Percentiles rank a stretch among this genome's conserved stretches.
Conservation (phyloP, 352 stramenopile genomes). For the Phytophthora europaea region DNA sequence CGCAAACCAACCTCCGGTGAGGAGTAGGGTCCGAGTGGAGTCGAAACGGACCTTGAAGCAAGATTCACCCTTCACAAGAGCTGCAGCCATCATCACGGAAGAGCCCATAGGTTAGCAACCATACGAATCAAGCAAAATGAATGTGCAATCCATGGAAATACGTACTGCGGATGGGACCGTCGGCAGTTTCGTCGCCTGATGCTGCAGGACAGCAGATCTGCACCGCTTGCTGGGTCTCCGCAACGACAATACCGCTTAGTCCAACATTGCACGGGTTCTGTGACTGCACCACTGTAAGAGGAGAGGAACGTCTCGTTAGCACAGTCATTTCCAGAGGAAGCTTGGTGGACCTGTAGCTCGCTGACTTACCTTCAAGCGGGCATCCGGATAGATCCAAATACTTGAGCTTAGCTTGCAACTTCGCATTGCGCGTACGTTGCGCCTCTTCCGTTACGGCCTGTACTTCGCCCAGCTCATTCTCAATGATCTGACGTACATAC, state of each 20-base stretch:
- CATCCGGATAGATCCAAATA: constrained; percentile 76
- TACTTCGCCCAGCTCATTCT: constrained; percentile 48
- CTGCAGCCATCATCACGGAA: constrained; percentile 27
- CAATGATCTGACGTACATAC: constrained; percentile 67
- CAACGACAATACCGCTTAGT: constrained; percentile 62
- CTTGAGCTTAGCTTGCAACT: constrained; percentile 67
- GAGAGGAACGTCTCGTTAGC: not conserved
- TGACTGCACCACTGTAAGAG: constrained; percentile 57
- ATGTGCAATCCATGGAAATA: not conserved
- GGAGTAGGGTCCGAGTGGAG: constrained; percentile 43
- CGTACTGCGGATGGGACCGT: constrained; percentile 67
- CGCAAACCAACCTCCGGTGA: constrained; percentile 64
- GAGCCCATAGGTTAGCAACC: constrained; percentile 3
- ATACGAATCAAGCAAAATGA: not conserved
- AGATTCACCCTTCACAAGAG: constrained; percentile 56
- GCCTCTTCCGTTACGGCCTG: constrained; percentile 22
- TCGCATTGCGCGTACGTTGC: constrained; percentile 31
- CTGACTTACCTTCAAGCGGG: constrained; percentile 62
- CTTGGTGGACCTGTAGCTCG: not conserved
- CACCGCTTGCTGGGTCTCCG: constrained; percentile 67
- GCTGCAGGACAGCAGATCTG: constrained; percentile 61
- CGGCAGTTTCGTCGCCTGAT: constrained; percentile 3
- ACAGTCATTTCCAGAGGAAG: not conserved
- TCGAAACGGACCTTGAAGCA: constrained; percentile 53
- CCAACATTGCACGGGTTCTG: constrained; percentile 70